Conservation (phyloP, 2,329 filamentous ascomycete species). For the Neofusicoccum umdonicola region DNA sequence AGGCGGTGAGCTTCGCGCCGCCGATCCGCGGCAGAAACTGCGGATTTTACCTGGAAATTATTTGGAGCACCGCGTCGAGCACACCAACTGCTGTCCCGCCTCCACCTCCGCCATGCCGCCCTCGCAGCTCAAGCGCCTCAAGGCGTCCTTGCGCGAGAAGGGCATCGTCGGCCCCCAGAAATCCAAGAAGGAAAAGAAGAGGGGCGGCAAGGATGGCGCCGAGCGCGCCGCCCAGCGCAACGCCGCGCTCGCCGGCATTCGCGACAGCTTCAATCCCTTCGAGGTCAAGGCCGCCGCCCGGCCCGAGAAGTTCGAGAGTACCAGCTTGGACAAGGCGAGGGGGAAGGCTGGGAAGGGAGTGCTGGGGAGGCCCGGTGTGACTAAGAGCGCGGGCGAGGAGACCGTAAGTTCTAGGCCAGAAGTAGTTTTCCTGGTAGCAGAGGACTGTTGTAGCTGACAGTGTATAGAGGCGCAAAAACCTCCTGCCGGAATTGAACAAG, state of each 20-base stretch:
- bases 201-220: constrained; percentile 65
- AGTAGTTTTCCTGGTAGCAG: background rate
- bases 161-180: constrained; percentile 88
- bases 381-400: constrained; percentile 84
- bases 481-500: constrained; percentile 85
- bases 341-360: constrained; percentile 55
- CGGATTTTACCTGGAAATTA: constrained; percentile 6
- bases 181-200: constrained; percentile 90
- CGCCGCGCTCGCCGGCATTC: constrained; percentile 77
- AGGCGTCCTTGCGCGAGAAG: constrained; percentile 83
- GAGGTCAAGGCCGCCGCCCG: constrained; percentile 80
- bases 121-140: constrained; percentile 94
- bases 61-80: background rate
- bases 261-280: constrained; percentile 97
- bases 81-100: background rate
- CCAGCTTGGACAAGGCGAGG: constrained; percentile 58
- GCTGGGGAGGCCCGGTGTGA: constrained; percentile 74
- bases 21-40: background rate
- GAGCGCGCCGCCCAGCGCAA: constrained; percentile 76
- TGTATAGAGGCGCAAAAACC: constrained; percentile 68
- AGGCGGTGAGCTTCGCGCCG: background rate
- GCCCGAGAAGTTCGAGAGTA: constrained; percentile 82
- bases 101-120: constrained; percentile 67
- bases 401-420: constrained; percentile 52
- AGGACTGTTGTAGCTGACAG: background rate